Evolutionary conservation across 2,329 filamentous ascomycete genomes (phyloP).

Genomic region (Penicillium brasilianum): DNA sequence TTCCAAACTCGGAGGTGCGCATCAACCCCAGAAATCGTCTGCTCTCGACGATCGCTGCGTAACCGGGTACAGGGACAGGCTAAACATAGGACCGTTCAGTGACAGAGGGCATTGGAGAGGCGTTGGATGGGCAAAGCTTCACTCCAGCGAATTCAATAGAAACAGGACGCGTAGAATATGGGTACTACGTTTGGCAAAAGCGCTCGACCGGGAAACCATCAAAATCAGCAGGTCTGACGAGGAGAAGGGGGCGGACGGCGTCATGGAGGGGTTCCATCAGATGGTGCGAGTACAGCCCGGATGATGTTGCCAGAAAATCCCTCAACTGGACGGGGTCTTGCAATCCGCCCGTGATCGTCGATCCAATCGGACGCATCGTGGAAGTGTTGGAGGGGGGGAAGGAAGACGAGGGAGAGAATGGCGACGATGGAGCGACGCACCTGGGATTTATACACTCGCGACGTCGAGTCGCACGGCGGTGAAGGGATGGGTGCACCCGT

Average conservation of each 20-base stretch:
- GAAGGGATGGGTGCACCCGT: neutral
- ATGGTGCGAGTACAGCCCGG: neutral
- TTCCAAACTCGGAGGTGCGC: neutral
- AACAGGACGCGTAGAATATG: neutral
- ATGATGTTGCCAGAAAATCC: constrained; percentile 3
- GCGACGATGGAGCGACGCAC: constrained; percentile 6
- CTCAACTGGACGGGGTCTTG: neutral
- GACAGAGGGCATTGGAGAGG: neutral
- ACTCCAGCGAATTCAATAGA: neutral
- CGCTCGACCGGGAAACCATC: neutral
- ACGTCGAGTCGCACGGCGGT: neutral
- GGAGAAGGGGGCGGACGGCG: neutral
- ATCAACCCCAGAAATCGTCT: neutral
- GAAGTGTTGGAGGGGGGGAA: constrained; percentile 3
- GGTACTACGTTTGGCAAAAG: neutral
- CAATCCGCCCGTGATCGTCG: neutral
- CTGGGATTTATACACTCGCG: constrained; percentile 1
- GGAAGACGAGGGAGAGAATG: neutral
- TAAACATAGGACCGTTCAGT: neutral
- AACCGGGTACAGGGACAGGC: neutral
- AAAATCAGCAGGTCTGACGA: neutral
- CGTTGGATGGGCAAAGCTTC: neutral
- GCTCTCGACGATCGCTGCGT: neutral
- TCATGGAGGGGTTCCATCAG: neutral
- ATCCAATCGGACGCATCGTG: neutral